phyloP scores from a whole-genome alignment of 352 stramenopile genomes.

The Phytopythium kandeliae region DNA sequence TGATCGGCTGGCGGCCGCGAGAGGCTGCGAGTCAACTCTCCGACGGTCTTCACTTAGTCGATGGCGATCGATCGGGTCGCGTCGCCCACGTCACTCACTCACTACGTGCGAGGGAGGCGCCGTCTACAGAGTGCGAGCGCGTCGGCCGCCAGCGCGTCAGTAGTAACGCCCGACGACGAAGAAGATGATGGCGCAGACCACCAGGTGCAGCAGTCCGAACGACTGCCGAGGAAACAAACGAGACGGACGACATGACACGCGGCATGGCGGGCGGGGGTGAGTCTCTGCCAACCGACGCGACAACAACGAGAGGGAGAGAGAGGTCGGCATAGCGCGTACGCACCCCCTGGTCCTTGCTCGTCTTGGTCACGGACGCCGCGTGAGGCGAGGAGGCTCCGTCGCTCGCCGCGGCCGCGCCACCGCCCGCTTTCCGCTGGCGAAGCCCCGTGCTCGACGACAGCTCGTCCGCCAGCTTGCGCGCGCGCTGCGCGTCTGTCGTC shows the following conservation, averaged over 20 bases:
- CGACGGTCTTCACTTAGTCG: too few species aligned
- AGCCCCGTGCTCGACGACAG: constrained; percentile 34
- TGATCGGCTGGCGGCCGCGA: too few species aligned
- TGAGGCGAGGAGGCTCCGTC: constrained; percentile 27
- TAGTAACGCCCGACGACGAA: constrained; percentile 87
- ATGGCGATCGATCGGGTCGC: too few species aligned
- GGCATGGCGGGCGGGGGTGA: too few species aligned
- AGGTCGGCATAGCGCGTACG: constrained; percentile 6
- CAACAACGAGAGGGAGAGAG: too few species aligned
- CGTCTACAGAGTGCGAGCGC: background rate
- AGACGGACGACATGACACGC: too few species aligned
- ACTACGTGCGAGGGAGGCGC: background rate
- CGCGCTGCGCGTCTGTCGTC: constrained; percentile 50
- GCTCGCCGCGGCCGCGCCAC: constrained; percentile 6
- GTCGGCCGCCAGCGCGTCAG: constrained; percentile 13
- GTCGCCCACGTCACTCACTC: too few species aligned
- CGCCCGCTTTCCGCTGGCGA: constrained; percentile 66
- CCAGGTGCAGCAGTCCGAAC: constrained; percentile 76
- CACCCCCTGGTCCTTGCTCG: constrained; percentile 50
- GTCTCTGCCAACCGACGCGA: too few species aligned
- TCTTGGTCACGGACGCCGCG: constrained; percentile 23
- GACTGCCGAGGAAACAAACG: constrained; percentile 23
- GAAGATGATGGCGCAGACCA: constrained; percentile 86
- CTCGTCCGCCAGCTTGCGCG: constrained; percentile 60
- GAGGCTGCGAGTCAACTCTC: too few species aligned